Evolutionary conservation across 1,284 basidiomycete genomes (phyloP), one percentile per base, ranked within the genome.

Genomic region (Papiliotrema fonsecae): DNA sequence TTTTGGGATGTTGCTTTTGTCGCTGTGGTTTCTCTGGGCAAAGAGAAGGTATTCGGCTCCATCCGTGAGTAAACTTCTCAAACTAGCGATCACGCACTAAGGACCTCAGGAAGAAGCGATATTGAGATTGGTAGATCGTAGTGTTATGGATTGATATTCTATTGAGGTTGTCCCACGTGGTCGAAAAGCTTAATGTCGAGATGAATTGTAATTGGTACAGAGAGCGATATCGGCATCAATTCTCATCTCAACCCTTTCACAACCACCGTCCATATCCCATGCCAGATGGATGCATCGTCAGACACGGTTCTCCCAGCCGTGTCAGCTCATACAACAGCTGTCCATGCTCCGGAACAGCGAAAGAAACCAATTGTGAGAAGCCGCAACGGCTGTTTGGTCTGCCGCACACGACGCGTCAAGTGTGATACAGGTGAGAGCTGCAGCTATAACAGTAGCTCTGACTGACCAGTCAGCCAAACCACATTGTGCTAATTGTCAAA

Each of bases 381-480:
- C 14, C 41, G 55, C n/a, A 60, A 57, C 43, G 66, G 66, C 1
- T 68, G 66, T 47, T 44, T 66, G 25, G 60, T 68, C 6, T 68
- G 66, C 42, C 55, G 66, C n/a, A 54, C 58, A n/a, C 51, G 66
- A 16, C 44, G 66, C 31, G 54, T 68, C 39, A 64, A 62, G 38
- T 68, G 66, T 39, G 66, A 68, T 52, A 51, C 59, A 26, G 61
- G 65, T 64, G 39, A 45, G 60, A 4, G 22, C 16, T 36, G 18
- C 24, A 39, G 34, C 16, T 27, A 16, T 26, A 18, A 21, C 36
- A 18, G 10, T 18, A 19, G 6, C 35, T 16, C 42, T 6, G 31
- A n/a, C 28, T 51, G 14, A 47, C 38, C 38, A 18, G 16, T 27
- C 25, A 58, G 56, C 37, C 2, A 51, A 56, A 27, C 62, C 62